A percentile compares a stretch with the other conserved stretches of the same genome.
phyloP scores from a whole-genome alignment of 345 rosid species.

The Mallotus nudiflorus region DNA sequence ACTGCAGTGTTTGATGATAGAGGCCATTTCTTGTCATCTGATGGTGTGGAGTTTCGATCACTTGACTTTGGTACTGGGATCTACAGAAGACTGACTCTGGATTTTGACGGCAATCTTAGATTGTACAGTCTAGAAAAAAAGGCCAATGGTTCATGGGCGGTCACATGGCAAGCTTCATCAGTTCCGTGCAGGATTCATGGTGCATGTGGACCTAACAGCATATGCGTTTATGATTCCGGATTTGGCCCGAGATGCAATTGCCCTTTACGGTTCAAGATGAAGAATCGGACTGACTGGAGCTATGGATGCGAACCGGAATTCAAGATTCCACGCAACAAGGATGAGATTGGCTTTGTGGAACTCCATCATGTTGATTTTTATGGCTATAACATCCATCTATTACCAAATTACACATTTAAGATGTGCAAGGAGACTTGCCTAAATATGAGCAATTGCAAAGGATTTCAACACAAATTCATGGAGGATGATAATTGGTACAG shows the following conservation, averaged over 20 bases:
- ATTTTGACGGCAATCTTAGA: slow-evolving; percentile 38
- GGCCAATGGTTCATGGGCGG: slow-evolving; percentile 25
- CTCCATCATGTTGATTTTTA: slow-evolving; percentile 1
- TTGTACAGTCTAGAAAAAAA: slow-evolving; percentile 33
- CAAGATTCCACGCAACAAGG: not conserved
- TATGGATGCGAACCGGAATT: slow-evolving; percentile 36
- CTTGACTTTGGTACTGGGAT: slow-evolving; percentile 25
- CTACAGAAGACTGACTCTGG: slow-evolving; percentile 34
- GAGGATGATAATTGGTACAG: not conserved
- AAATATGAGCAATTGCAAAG: slow-evolving; percentile 9
- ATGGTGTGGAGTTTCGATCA: slow-evolving; percentile 7
- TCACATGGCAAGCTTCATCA: slow-evolving; percentile 30
- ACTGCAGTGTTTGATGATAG: slow-evolving; percentile 29
- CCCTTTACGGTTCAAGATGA: slow-evolving; percentile 24
- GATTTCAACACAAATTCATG: not conserved
- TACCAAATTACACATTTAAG: not conserved
- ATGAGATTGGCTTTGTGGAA: not conserved
- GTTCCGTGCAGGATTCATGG: slow-evolving; percentile 32
- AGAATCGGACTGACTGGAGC: slow-evolving; percentile 28
- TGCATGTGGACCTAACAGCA: slow-evolving; percentile 35
- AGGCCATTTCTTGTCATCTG: slow-evolving; percentile 34
- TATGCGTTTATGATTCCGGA: slow-evolving; percentile 24
- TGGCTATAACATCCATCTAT: slow-evolving; percentile 18
- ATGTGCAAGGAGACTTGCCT: not conserved
- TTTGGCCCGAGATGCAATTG: slow-evolving; percentile 37